Evolutionary conservation across 139 green algal genomes (phyloP), one percentile per base, ranked within the genome.

Genomic region (Haematococcus sp.): DNA sequence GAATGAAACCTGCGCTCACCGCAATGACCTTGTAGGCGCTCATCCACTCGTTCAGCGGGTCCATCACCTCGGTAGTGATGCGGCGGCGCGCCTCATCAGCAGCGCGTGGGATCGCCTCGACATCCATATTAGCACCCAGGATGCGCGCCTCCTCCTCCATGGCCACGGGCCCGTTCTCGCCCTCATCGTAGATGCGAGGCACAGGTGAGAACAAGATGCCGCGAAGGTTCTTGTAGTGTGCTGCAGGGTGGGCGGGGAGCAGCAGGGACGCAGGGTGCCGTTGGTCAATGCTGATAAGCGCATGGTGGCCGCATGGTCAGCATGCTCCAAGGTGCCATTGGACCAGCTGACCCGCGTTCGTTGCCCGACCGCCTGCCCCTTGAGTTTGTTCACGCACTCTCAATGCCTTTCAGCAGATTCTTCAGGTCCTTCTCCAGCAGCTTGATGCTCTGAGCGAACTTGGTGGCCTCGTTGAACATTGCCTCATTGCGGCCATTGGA

Each of bases 401-500:
- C 91, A 1, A 92, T 86, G 31, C 89, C 82, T 35, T 86, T 90
- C 63, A 94, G 89, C 61, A 94, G 75, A 19, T 63, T 74, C 1
- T 80, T 80, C n/a, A 96, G 86, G 67, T 97, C 90, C 69, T 90
- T 92, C 86, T 97, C 90, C 25, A 94, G 83, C 11, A 81, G 69
- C 49, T 79, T 79, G 49, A 97, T 76, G 49, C 91, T 87, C 11
- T 46, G 35, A 1, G 89, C 87, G 78, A 97, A 97, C 20, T 92
- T 81, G 3, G 83, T 88, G 17, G 91, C 90, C 71, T 97, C 92
- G 46, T 79, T 76, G 46, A 96, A 83, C 92, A 97, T 97, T 32
- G 86, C 81, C 68, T 94, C 89, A 78, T 95, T 95, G 20, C 92
- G 80, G 2, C 82, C 80, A 74, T 97, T 97, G 51, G 79, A 84